phyloP scores from a whole-genome alignment of 1,284 basidiomycete genomes.

The Wolfiporia cocos region DNA sequence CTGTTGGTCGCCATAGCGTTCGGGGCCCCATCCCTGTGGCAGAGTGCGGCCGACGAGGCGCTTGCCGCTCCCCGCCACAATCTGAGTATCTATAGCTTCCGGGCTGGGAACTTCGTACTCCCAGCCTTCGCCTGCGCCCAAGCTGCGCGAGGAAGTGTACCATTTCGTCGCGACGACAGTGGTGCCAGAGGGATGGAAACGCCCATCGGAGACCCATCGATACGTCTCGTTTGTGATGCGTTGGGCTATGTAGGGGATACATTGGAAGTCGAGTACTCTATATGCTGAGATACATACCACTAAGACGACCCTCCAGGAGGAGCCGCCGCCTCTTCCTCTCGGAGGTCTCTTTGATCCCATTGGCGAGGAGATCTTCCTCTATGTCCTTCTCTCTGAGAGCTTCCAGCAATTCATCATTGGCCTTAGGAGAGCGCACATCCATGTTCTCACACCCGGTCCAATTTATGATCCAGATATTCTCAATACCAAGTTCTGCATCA shows the following conservation, averaged over 20 bases:
- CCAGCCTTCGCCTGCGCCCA: conserved; percentile 71
- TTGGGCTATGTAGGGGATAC: conserved; percentile 34
- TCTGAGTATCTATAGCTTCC: conserved; percentile 18
- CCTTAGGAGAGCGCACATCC: conserved; percentile 37
- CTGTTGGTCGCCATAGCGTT: conserved; percentile 59
- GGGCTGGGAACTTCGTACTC: conserved; percentile 43
- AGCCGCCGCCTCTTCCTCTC: conserved; percentile 44
- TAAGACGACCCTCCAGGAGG: conserved; percentile 49
- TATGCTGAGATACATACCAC: conserved; percentile 32
- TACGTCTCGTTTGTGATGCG: conserved; percentile 71
- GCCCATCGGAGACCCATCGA: conserved; percentile 59
- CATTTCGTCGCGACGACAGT: conserved; percentile 69
- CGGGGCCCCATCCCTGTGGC: conserved; percentile 51
- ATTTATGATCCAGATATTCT: conserved; percentile 65
- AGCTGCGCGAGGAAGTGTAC: conserved; percentile 55
- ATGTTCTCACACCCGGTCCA: conserved; percentile 60
- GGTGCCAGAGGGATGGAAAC: conserved; percentile 59
- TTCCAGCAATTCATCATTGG: conserved; percentile 23
- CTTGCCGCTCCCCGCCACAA: conserved; percentile 43
- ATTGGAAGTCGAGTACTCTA: conserved; percentile 1
- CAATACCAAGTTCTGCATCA: conserved; percentile 63
- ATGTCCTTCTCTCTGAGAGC: conserved; percentile 31
- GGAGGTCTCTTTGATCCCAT: conserved; percentile 43
- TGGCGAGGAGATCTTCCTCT: conserved; percentile 44
- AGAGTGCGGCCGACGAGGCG: conserved; percentile 50